These are phyloP conservation scores for Talaromyces proteolyticus DNA, from an alignment of 495 filamentous ascomycete species.

Conservation along the genomic window DNA sequence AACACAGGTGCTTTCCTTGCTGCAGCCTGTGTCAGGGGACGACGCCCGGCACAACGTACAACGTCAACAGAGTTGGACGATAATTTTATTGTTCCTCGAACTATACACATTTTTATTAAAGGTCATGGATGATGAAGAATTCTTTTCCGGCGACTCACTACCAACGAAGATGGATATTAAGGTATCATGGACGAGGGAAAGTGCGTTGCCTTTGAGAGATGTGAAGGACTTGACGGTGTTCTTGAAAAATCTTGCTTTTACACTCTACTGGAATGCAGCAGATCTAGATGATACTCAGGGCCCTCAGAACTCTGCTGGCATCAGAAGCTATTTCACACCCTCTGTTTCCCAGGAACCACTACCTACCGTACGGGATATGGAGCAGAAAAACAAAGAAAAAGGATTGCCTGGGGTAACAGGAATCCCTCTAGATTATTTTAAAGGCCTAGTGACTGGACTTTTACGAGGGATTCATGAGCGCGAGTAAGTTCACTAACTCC, in stretches of 20 bases:
- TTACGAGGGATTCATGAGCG: constrained; percentile 87
- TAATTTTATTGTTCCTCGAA: constrained; percentile 86
- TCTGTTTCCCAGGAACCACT: constrained; percentile 13
- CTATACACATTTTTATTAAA: constrained; percentile 88
- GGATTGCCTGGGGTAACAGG: constrained; percentile 57
- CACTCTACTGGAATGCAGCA: constrained; percentile 76
- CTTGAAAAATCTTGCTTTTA: constrained; percentile 88
- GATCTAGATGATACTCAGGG: constrained; percentile 55
- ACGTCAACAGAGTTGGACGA: constrained; percentile 74
- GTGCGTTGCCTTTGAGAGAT: constrained; percentile 63
- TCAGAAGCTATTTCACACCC: constrained; percentile 52
- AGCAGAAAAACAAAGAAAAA: constrained; percentile 29
- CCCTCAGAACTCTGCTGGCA: constrained; percentile 36
- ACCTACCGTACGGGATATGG: constrained; percentile 25
- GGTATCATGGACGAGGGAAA: constrained; percentile 52
- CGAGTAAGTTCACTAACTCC: constrained; percentile 47
- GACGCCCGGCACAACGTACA: constrained; percentile 14
- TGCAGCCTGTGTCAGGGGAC: constrained; percentile 33
- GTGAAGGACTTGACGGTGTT: constrained; percentile 73
- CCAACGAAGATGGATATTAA: constrained; percentile 24
- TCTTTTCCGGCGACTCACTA: constrained; percentile 37
- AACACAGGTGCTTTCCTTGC: constrained; percentile 45
- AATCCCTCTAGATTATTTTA: constrained; percentile 73
- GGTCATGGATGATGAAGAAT: constrained; percentile 83
- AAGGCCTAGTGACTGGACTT: constrained; percentile 74